phyloP scores from a whole-genome alignment of 176 grass and related monocot genomes.

The Thalia dealbata region DNA sequence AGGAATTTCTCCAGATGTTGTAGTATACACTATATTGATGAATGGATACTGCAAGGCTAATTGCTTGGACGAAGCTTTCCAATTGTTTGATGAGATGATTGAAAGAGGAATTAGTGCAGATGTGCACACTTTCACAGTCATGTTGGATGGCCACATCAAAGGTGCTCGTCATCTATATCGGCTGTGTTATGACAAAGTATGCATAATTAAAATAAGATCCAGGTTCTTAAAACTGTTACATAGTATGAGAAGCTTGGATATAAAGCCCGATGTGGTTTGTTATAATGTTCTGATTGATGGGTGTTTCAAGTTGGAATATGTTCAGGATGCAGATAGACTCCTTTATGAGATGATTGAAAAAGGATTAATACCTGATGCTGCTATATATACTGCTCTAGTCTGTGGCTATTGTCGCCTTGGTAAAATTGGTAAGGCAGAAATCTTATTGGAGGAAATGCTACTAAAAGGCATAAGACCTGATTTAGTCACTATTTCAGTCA shows the following conservation, averaged over 20 bases:
- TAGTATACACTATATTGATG: constrained; percentile 57
- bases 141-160: constrained; percentile 36
- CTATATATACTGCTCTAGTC: constrained; percentile 45
- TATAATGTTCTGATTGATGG: constrained; percentile 77
- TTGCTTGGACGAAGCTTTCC: constrained; percentile 35
- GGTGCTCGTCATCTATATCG: constrained; percentile 9
- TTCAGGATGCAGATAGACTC: constrained; percentile 31
- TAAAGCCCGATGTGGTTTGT: constrained; percentile 49
- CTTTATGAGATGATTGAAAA: constrained; percentile 59
- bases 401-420: constrained; percentile 55
- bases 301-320: constrained; percentile 42
- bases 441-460: constrained; percentile 57
- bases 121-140: constrained; percentile 35
- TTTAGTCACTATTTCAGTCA: constrained; percentile 35
- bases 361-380: constrained; percentile 48
- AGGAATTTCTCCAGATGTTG: constrained; percentile 45
- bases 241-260: constrained; percentile 32
- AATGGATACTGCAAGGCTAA: constrained; percentile 61
- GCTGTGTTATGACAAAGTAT: constrained; percentile 25
- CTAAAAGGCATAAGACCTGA: constrained; percentile 40
- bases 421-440: constrained; percentile 45
- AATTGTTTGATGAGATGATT: constrained; percentile 53
- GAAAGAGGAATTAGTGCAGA: constrained; percentile 51
- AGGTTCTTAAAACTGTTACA: constrained; percentile 24
- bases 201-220: constrained; percentile 27